phyloP scores from a whole-genome alignment of 169 alveolate genomes.

The Neospora caninum region DNA sequence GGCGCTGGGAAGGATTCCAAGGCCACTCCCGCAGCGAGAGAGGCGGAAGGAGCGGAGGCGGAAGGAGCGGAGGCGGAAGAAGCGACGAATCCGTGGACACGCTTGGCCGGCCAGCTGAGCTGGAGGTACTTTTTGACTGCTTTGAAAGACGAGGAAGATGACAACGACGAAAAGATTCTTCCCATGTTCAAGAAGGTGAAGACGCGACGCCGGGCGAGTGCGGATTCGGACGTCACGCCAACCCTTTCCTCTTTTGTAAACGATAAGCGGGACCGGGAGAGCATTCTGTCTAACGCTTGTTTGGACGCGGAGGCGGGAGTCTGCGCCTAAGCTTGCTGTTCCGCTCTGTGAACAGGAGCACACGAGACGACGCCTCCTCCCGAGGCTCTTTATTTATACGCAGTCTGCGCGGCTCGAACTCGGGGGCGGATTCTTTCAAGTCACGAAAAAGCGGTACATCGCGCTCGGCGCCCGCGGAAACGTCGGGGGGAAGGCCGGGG shows the following conservation, averaged over 20 bases:
- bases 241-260: background rate
- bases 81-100: background rate
- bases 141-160: constrained; percentile 60
- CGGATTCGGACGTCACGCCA: background rate
- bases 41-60: background rate
- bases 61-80: background rate
- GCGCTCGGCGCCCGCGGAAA: too few species aligned
- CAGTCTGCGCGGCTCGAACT: too few species aligned
- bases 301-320: too few species aligned
- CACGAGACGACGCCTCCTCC: too few species aligned
- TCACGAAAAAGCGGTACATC: too few species aligned
- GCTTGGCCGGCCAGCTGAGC: constrained; percentile 42
- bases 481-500: too few species aligned
- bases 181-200: constrained; percentile 52
- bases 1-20: background rate
- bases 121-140: constrained; percentile 59
- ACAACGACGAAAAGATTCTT: constrained; percentile 58
- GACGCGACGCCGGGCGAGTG: background rate
- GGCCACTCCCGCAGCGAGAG: background rate
- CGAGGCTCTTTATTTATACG: too few species aligned
- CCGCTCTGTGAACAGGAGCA: too few species aligned
- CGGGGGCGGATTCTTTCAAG: too few species aligned
- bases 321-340: too few species aligned
- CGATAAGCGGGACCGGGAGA: background rate
- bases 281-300: too few species aligned